Base-by-base conservation (phyloP, 345 rosid species). In the Erucastrum elatum region DNA sequence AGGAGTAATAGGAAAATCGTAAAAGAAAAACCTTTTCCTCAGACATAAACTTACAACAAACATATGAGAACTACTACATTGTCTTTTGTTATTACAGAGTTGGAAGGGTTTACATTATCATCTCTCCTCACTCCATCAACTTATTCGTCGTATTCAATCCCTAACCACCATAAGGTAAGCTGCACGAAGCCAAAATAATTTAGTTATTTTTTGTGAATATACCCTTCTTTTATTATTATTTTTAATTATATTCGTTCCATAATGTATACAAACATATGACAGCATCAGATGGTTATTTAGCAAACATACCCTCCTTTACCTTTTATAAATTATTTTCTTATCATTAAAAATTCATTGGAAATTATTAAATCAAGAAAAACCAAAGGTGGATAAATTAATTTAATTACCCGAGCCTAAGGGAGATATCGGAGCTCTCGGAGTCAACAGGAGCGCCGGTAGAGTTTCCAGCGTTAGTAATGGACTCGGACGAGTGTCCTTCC, bases 401-500 rank as follows among this genome's bases (percentile, higher is more conserved):
- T 4, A 2, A 74, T 79, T 64, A 94, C 98, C 98, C 97, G 83
- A 95, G 77, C 75, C 89, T 90, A 77, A 95, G 91, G 59, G 92
- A 93, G 8, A 90, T 91, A 63, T 90, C 95, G 0, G 97, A 93
- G 87, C 90, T 86, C 76, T 93, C 94, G 26, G 85, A 79, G 69
- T 93, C 98, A 26, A 81, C 77, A 2, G 88, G 91, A 58, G 90
- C 86, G 4, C 88, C 85, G 27, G 74, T 80, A n/a, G 89, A 87
- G 83, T 76, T 88, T 82, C 90, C 87, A 6, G 9, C 82, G 61
- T 76, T 72, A 56, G 94, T 95, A 10, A 88, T 89, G 1, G 99
- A 93, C 80, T 93, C 98, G 0, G 97, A 89, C 0, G 98, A 95
- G 65, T 86, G 87, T 10, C 95, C 90, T 80, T 89, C 97, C 75